Base-by-base conservation (phyloP, 2,329 filamentous ascomycete species). In the Microthyrium microscopicum region DNA sequence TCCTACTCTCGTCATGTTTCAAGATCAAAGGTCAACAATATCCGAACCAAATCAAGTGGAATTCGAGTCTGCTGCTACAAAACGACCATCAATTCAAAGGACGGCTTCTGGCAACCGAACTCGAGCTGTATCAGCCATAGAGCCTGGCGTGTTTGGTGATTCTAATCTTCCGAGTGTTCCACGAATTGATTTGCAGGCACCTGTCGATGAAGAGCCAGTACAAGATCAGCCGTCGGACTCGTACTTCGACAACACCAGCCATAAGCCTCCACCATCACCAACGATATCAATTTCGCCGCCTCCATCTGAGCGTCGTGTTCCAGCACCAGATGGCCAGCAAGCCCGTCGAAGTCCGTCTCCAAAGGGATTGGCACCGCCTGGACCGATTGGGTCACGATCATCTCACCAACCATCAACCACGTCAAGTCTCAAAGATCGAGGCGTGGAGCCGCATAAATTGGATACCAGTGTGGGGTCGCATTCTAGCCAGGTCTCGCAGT, bases 71-170 rank as follows among this genome's bases (percentile, higher is more conserved):
- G 11, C 1, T 11, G n/a, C n/a, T 25, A 19, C 27, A 21, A 25
- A 15, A 18, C 19, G 15, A n/a, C 20, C 25, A 7, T 31, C 46
- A 13, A 50, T 55, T n/a, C 45, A 53, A 8, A 44, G 48, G 15
- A 40, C 43, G 22, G 42, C 39, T 5, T 33, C 43, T n/a, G 46
- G 41, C 13, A 42, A 44, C 37, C 52, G 55, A 32, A 50, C 51
- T 29, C 56, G 70, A 39, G 70, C 72, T 16, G 68, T 74, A 2
- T 74, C 72, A 12, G 64, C 68, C 3, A 72, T 72, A 40, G 68
- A 70, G 46, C 63, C 66, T 2, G 52, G 60, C 20, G 53, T 54
- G 8, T 44, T 66, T 20, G 56, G 50, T 28, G 56, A 28, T n/a
- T n/a, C n/a, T 12, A 26, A 24, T 7, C n/a, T 26, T 7, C 18